These are phyloP conservation scores for Ceratocystiopsis sp. DNA, from an alignment of 2,329 filamentous ascomycete genomes.

Conservation along the genomic window DNA sequence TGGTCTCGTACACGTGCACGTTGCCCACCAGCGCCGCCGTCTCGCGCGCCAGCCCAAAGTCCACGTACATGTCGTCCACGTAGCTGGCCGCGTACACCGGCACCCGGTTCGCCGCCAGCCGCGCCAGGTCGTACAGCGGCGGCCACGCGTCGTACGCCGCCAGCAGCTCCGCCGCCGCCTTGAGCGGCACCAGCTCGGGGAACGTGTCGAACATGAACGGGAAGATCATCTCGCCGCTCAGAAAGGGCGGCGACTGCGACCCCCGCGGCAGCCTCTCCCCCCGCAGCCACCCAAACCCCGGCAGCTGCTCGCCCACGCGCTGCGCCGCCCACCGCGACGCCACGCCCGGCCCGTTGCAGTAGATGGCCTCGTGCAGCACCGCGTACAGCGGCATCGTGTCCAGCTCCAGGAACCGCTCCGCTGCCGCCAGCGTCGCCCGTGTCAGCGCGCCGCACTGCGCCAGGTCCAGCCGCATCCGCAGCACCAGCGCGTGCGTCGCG, in stretches of 20 bases:
- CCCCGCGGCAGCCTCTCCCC: conserved; percentile 5
- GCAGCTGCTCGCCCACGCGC: conserved; percentile 33
- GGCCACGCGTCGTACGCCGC: conserved; percentile 57
- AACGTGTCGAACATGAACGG: conserved; percentile 73
- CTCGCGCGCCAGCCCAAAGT: conserved; percentile 53
- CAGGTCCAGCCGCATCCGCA: conserved; percentile 56
- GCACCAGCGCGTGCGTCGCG: conserved; percentile 53
- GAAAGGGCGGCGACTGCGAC: conserved; percentile 27
- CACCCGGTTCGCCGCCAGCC: conserved; percentile 59
- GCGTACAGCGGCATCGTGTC: conserved; percentile 72
- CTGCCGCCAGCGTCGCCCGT: conserved; percentile 45
- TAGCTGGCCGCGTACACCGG: conserved; percentile 77
- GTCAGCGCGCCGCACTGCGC: conserved; percentile 61
- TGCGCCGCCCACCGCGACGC: conserved; percentile 62
- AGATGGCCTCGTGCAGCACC: conserved; percentile 74
- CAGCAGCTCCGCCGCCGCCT: conserved; percentile 51
- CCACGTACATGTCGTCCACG: conserved; percentile 84
- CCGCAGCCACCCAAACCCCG: conserved; percentile 34
- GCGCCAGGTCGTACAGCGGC: conserved; percentile 55
- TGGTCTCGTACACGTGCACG: conserved; percentile 70
- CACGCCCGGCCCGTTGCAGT: conserved; percentile 50
- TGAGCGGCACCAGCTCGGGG: conserved; percentile 53
- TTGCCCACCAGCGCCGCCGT: conserved; percentile 60
- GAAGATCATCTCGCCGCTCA: conserved; percentile 80
- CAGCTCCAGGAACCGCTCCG: conserved; percentile 53